Conservation (phyloP, 2,329 filamentous ascomycete genomes). For the Pleurostoma richardsiae region DNA sequence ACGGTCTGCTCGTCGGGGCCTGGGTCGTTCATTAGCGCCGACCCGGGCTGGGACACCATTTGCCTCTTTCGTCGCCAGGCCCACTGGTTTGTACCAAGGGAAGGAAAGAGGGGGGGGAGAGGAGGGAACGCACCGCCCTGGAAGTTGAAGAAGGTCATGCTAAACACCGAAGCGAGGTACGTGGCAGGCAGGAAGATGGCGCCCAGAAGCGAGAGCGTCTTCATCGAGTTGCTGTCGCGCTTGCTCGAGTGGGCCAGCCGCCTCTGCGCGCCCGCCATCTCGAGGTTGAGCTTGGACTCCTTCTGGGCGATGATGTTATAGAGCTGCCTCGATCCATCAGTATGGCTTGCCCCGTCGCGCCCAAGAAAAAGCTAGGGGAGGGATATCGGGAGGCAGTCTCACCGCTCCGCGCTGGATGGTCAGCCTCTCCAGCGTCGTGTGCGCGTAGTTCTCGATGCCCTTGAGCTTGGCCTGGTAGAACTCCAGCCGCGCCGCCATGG, state of each 20-base stretch:
- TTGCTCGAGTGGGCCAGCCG: conserved; percentile 56
- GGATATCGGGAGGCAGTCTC: conserved; percentile 17
- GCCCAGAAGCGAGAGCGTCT: conserved; percentile 58
- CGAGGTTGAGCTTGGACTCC: conserved; percentile 58
- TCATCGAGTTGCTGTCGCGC: conserved; percentile 60
- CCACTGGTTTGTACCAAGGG: conserved; percentile 5
- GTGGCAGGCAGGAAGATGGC: conserved; percentile 60
- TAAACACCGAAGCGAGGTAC: conserved; percentile 58
- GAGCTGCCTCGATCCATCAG: conserved; percentile 31
- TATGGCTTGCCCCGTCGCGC: neutral
- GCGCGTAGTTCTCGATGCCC: conserved; percentile 58
- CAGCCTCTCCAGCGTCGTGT: conserved; percentile 55
- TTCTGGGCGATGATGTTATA: conserved; percentile 64
- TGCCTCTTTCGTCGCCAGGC: no score
- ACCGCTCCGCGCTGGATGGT: conserved; percentile 59
- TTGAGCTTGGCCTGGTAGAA: conserved; percentile 58
- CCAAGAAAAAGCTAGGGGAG: neutral
- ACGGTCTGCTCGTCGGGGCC: conserved; percentile 33
- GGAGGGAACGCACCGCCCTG: conserved; percentile 30
- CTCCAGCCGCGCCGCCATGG: conserved; percentile 48
- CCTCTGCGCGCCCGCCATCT: conserved; percentile 57
- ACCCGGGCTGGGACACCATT: no score
- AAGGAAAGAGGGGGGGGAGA: neutral
- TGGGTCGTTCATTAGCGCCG: neutral
- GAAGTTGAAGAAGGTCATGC: conserved; percentile 65